Base-by-base conservation (phyloP, 129 eudicot genomes). In the Flaveria bidentis region DNA sequence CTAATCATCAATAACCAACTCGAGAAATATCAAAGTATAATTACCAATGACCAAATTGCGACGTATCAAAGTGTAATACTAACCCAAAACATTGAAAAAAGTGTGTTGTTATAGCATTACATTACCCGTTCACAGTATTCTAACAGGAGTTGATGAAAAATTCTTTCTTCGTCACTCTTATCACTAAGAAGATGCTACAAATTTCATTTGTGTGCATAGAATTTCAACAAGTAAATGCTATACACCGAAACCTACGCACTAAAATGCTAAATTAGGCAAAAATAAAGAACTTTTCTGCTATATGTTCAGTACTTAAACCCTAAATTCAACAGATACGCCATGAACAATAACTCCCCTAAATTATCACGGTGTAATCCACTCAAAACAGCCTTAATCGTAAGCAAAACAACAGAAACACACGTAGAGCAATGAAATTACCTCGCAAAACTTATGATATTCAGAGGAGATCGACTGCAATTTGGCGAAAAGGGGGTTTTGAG, bases 401-500 rank as follows among this genome's bases (percentile, higher is more conserved):
- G 1, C 7, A 36, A 36, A 55, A 13, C 71, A 46, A 28, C 70
- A n/a, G 6, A 47, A 23, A 18, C 55, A 45, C 39, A 13, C 13
- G 23, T n/a, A 63, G 25, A 77, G 56, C 17, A 4, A 0, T n/a
- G 22, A 13, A 65, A 16, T 15, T 81, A 85, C 90, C 89, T 78
- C 87, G 62, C 86, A 80, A 80, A 83, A 76, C 44, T 51, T 46
- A 20, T 80, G 83, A 36, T 88, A 82, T n/a, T 84, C 78, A 12
- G 80, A 64, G 53, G 83, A 83, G 28, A 87, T 70, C 25, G 85
- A 82, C 26, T 78, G 55, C 61, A 84, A 51, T 65, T 82, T 83
- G 58, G 67, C 53, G 62, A 86, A 55, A 74, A 90, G 46, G 44
- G 86, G 87, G 50, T 87, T 87, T 46, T 67, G 78, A 58, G 89